Conservation (phyloP, 495 filamentous ascomycete species). For the Talaromyces stipitatus region DNA sequence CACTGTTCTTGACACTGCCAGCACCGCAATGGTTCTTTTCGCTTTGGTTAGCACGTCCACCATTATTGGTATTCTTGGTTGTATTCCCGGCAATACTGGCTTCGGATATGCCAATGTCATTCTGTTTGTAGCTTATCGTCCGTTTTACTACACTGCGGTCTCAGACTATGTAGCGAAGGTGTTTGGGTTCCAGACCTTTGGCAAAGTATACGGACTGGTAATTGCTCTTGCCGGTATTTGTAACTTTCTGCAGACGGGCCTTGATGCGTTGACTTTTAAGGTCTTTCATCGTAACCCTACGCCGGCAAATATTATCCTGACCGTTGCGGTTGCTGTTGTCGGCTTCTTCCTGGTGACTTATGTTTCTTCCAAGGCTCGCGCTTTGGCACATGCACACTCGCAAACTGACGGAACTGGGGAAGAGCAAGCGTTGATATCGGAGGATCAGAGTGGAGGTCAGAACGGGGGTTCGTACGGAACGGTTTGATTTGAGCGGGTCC, state of each 20-base stretch:
- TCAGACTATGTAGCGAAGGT: constrained; percentile 89
- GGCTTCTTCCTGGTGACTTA: constrained; percentile 53
- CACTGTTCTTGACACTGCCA: constrained; percentile 65
- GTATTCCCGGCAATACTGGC: constrained; percentile 55
- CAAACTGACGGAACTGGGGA: not conserved
- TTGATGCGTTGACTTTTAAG: constrained; percentile 74
- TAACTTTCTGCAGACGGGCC: constrained; percentile 76
- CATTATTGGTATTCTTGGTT: constrained; percentile 68
- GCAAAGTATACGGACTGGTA: constrained; percentile 90
- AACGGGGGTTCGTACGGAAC: constrained; percentile 1
- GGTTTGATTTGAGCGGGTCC: not conserved
- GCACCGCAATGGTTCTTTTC: constrained; percentile 66
- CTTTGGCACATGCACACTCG: constrained; percentile 15
- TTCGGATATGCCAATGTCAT: constrained; percentile 73
- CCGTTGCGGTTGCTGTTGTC: constrained; percentile 50
- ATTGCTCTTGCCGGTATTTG: constrained; percentile 83
- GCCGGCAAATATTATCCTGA: constrained; percentile 68
- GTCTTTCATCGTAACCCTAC: constrained; percentile 64
- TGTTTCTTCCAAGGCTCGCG: constrained; percentile 38
- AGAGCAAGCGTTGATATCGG: not conserved
- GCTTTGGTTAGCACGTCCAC: constrained; percentile 68
- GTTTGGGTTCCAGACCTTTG: constrained; percentile 92
- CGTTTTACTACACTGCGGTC: constrained; percentile 47
- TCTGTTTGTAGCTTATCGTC: constrained; percentile 61
- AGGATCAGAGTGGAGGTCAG: not conserved